Conservation (phyloP, 148 eudicot genomes). For the Pouteria glomerata region DNA sequence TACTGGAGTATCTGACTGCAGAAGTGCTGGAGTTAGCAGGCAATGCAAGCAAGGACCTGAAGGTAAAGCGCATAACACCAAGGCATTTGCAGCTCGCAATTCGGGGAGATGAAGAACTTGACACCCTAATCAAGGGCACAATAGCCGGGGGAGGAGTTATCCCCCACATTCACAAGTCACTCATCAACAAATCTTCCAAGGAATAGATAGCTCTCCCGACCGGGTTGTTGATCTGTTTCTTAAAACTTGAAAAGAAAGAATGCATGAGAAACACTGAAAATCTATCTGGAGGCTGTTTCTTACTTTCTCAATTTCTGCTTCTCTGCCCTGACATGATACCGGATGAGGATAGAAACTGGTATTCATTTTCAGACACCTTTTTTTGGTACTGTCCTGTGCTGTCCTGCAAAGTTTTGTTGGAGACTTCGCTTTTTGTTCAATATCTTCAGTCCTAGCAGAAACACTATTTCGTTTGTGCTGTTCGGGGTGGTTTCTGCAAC, state of each 20-base stretch:
- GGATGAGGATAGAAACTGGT: no score
- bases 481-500: no score
- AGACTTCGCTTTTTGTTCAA: no score
- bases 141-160: slow-evolving; percentile 70
- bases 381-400: no score
- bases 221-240: neutral
- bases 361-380: no score
- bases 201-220: no score
- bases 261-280: slow-evolving; percentile 1
- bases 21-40: slow-evolving; percentile 66
- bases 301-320: no score
- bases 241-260: slow-evolving; percentile 8
- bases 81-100: slow-evolving; percentile 66
- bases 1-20: slow-evolving; percentile 60
- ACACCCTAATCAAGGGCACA: slow-evolving; percentile 63
- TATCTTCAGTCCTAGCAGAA: no score
- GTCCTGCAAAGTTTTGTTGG: no score
- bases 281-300: no score
- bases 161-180: slow-evolving; percentile 68
- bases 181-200: slow-evolving; percentile 63
- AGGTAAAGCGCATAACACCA: slow-evolving; percentile 67
- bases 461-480: no score
- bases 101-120: slow-evolving; percentile 65
- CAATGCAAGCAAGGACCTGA: slow-evolving; percentile 61
- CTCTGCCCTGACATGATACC: no score